Percentiles rank a stretch among this genome's conserved stretches.
Evolutionary conservation across 371 early-diverging fungal species (phyloP).

Genomic region (Smittium mucronatum): DNA sequence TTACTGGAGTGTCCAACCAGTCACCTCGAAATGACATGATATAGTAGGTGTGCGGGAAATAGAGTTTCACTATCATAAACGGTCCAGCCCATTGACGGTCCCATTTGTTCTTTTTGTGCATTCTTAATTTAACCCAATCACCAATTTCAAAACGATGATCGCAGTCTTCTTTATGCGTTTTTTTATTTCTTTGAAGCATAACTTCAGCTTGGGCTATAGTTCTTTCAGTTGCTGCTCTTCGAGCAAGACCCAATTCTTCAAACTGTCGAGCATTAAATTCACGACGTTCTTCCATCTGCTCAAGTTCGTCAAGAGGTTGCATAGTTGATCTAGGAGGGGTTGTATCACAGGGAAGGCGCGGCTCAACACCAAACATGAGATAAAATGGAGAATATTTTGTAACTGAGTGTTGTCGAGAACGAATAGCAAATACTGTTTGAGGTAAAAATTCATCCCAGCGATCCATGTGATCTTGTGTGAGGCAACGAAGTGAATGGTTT

Average conservation of each 20-base stretch:
- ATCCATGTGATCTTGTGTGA: not conserved
- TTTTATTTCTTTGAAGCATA: conserved; percentile 1
- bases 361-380: conserved; percentile 5
- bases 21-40: conserved; percentile 1
- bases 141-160: conserved; percentile 1
- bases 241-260: conserved; percentile 1
- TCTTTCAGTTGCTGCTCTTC: conserved; percentile 1
- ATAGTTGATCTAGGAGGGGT: not conserved
- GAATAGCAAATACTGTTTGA: conserved; percentile 2
- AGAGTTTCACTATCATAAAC: conserved; percentile 1
- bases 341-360: conserved; percentile 5
- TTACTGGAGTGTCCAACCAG: conserved; percentile 1
- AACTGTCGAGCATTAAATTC: conserved; percentile 1
- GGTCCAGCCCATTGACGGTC: conserved; percentile 1
- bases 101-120: conserved; percentile 1
- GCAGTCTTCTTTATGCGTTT: not conserved
- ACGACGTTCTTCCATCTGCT: conserved; percentile 1
- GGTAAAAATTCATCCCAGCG: conserved; percentile 17
- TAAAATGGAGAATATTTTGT: conserved; percentile 4
- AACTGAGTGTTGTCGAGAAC: conserved; percentile 1
- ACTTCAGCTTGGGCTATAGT: conserved; percentile 1
- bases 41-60: not conserved
- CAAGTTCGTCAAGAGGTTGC: conserved; percentile 1
- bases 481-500: conserved; percentile 4
- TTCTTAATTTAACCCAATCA: not conserved